Percentiles rank a stretch among this genome's conserved stretches.
phyloP scores from a whole-genome alignment of 1,139 yeast genomes.

The Pichia sp. region DNA sequence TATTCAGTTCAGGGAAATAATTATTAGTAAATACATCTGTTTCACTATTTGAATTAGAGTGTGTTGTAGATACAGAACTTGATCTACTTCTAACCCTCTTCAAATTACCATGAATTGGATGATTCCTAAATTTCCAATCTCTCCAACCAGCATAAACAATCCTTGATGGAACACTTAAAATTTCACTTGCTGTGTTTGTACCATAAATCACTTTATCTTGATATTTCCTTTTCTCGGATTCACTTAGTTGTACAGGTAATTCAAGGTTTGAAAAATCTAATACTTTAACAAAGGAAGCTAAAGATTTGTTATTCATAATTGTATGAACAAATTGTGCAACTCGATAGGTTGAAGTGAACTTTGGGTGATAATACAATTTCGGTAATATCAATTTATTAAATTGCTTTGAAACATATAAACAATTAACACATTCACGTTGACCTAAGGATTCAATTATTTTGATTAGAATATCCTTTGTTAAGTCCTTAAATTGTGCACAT shows the following conservation, averaged over 20 bases:
- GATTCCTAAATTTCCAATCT: conserved; percentile 74
- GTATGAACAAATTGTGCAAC: conserved; percentile 71
- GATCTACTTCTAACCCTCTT: conserved; percentile 7
- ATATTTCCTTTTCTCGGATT: conserved; percentile 21
- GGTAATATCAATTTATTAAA: conserved; percentile 49
- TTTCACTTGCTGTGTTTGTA: conserved; percentile 8
- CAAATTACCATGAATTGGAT: conserved; percentile 48
- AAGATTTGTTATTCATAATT: conserved; percentile 44
- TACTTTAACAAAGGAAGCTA: conserved; percentile 48
- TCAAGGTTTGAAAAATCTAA: conserved; percentile 52
- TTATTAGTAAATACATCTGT: background rate
- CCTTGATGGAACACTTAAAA: conserved; percentile 11
- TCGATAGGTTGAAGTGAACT: conserved; percentile 60
- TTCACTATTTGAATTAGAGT: background rate
- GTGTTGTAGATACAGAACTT: conserved; percentile 4
- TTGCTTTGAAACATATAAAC: conserved; percentile 43
- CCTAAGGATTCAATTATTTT: conserved; percentile 20
- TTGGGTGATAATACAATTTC: conserved; percentile 46
- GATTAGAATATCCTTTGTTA: conserved; percentile 29
- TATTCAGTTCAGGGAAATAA: background rate
- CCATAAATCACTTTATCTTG: conserved; percentile 19
- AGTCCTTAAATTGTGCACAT: conserved; percentile 17
- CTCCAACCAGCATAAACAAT: conserved; percentile 64
- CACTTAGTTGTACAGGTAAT: conserved; percentile 38
- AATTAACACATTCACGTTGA: conserved; percentile 29